Evolutionary conservation across 73 alveolate genomes (phyloP), one percentile per base, ranked within the genome.

Genomic region (Urostyla sp.): DNA sequence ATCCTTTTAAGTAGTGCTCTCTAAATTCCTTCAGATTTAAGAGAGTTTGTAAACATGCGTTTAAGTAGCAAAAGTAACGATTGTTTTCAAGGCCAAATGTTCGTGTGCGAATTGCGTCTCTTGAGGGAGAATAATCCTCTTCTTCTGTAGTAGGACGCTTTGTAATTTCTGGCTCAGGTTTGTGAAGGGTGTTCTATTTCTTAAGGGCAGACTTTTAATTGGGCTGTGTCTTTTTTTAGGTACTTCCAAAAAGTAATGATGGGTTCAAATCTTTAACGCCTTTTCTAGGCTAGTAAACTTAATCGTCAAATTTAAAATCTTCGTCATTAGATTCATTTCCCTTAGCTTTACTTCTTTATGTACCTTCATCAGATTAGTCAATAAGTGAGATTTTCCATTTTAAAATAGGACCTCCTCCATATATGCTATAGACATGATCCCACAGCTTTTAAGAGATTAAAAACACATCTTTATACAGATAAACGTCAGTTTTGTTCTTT

Each of bases 321-420:
- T n/a, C n/a, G n/a, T n/a, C n/a, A n/a, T n/a, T n/a, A n/a, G n/a
- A n/a, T n/a, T n/a, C n/a, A n/a, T n/a, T n/a, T n/a, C n/a, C n/a
- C n/a, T n/a, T n/a, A n/a, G n/a, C n/a, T n/a, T n/a, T n/a, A n/a
- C n/a, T n/a, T n/a, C n/a, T n/a, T n/a, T n/a, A n/a, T n/a, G n/a
- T n/a, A n/a, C n/a, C n/a, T n/a, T n/a, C n/a, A n/a, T n/a, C n/a
- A n/a, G n/a, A n/a, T n/a, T n/a, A n/a, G n/a, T n/a, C n/a, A n/a
- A n/a, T n/a, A n/a, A n/a, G n/a, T n/a, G n/a, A n/a, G n/a, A 69
- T 48, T 28, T 69, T 48, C 83, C 83, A 69, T 48, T 69, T 69
- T 18, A 69, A 34, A 46, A 45, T 31, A 5, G 83, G 83, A 20
- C 83, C 83, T 46, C 83, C 83, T 46, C 83, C 83, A 28, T 69